Evolutionary conservation across 305 asterid genomes (phyloP).

Genomic region (Withania somnifera): DNA sequence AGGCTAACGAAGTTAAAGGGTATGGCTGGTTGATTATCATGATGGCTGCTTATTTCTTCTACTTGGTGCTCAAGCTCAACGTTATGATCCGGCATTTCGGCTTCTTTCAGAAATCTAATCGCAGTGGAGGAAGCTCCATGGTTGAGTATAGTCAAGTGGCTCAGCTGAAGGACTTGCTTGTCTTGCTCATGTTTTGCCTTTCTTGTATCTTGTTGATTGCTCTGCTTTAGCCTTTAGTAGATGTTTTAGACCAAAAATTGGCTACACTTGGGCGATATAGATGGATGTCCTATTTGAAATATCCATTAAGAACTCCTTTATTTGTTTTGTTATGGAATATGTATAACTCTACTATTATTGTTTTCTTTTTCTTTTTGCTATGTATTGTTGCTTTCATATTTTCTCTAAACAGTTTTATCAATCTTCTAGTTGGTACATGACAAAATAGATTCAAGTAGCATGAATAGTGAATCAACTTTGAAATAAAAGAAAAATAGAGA

Average conservation of each 20-base stretch:
- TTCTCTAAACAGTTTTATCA: not conserved
- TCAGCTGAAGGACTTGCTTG: conserved; percentile 1
- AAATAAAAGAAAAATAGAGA: not conserved
- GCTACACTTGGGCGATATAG: not conserved
- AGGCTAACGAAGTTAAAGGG: not conserved
- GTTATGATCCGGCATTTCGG: not conserved
- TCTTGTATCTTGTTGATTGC: not conserved
- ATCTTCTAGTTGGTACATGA: not conserved
- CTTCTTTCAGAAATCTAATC: not conserved
- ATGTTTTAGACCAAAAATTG: not conserved
- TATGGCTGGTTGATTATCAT: conserved; percentile 12
- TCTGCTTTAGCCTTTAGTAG: not conserved
- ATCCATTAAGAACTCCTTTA: not conserved
- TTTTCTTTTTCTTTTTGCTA: not conserved
- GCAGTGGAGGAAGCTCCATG: not conserved
- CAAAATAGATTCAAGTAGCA: not conserved
- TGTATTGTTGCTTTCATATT: not conserved
- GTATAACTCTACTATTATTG: not conserved
- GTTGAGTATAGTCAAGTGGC: not conserved
- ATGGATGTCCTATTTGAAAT: not conserved
- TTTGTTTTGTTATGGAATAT: not conserved
- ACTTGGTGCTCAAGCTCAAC: conserved; percentile 7
- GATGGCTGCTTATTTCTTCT: conserved; percentile 16
- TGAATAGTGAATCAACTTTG: not conserved
- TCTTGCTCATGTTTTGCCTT: conserved; percentile 6